A percentile compares a stretch with the other conserved stretches of the same genome.
These are phyloP conservation scores for Plasmodium ovale DNA, from an alignment of 169 alveolate genomes.

Conservation along the genomic window DNA sequence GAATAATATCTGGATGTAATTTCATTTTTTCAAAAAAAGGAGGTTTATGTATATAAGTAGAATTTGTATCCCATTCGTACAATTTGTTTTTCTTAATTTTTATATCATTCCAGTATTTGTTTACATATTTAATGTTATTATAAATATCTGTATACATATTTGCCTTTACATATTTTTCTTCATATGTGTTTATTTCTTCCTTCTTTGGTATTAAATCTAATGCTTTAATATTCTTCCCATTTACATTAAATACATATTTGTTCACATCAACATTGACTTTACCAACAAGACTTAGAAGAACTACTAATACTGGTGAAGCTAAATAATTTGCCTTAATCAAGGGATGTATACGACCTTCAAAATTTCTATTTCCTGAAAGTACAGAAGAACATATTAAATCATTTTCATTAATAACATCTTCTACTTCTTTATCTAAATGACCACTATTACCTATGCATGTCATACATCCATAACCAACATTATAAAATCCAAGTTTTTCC, in stretches of 20 bases:
- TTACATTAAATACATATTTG: slow-evolving; percentile 92
- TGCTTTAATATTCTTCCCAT: slow-evolving; percentile 92
- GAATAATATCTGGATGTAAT: slow-evolving; percentile 53
- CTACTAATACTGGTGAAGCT: slow-evolving; percentile 98
- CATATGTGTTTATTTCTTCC: slow-evolving; percentile 87
- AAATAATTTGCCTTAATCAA: slow-evolving; percentile 95
- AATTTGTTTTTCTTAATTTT: slow-evolving; percentile 90
- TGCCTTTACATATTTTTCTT: slow-evolving; percentile 90
- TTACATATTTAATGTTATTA: slow-evolving; percentile 91
- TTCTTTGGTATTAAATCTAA: slow-evolving; percentile 95
- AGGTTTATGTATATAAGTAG: slow-evolving; percentile 96
- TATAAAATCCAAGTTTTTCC: slow-evolving; percentile 94
- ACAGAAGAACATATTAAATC: slow-evolving; percentile 95
- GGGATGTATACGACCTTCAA: slow-evolving; percentile 97
- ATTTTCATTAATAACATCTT: slow-evolving; percentile 89
- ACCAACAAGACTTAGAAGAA: slow-evolving; percentile 97
- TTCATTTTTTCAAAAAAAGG: slow-evolving; percentile 92
- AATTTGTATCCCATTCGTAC: slow-evolving; percentile 93
- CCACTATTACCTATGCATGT: slow-evolving; percentile 98
- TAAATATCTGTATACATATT: slow-evolving; percentile 93
- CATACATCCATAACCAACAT: slow-evolving; percentile 98
- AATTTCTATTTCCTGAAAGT: slow-evolving; percentile 96
- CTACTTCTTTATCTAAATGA: slow-evolving; percentile 93
- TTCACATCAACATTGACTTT: slow-evolving; percentile 93
- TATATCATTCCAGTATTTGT: slow-evolving; percentile 94